phyloP scores from a whole-genome alignment of 2,329 filamentous ascomycete species.

The Neospermospora avenae region DNA sequence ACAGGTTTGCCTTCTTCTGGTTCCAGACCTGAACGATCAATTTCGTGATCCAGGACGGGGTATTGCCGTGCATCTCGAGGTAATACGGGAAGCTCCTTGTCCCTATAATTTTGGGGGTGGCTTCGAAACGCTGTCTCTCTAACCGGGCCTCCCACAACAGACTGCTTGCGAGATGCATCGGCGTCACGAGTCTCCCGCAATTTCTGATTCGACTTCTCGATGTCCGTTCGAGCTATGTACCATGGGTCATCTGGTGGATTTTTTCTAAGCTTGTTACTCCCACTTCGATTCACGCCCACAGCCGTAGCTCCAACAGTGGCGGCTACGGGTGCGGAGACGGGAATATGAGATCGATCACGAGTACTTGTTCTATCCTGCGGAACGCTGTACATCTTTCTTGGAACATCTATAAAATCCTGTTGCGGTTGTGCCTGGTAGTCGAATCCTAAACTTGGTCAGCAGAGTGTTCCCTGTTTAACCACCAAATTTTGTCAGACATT shows the following conservation, averaged over 20 bases:
- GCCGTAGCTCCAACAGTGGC: constrained; percentile 9
- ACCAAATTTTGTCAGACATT: too few species aligned
- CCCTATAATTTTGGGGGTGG: constrained; percentile 17
- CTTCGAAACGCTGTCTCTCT: constrained; percentile 22
- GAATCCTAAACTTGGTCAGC: constrained; percentile 11
- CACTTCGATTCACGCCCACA: constrained; percentile 44
- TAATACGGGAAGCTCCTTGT: constrained; percentile 25
- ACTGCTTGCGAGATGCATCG: constrained; percentile 28
- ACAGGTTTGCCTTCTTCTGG: constrained; percentile 23
- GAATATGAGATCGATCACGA: constrained; percentile 52
- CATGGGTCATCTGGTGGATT: constrained; percentile 52
- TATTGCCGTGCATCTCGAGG: constrained; percentile 11
- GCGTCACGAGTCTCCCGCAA: constrained; percentile 29
- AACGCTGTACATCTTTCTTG: constrained; percentile 7
- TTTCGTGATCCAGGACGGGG: background rate
- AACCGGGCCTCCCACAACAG: constrained; percentile 19
- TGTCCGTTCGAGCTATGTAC: constrained; percentile 43
- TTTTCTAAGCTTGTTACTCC: constrained; percentile 59
- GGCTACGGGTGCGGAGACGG: constrained; percentile 23
- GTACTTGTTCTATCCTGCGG: constrained; percentile 55
- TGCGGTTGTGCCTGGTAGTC: constrained; percentile 28
- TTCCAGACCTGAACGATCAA: constrained; percentile 16
- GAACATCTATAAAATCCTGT: constrained; percentile 8
- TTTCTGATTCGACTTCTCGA: constrained; percentile 36
- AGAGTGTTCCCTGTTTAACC: too few species aligned